Conservation (phyloP, 176 grass and related monocot species). For the Melocanna baccifera region DNA sequence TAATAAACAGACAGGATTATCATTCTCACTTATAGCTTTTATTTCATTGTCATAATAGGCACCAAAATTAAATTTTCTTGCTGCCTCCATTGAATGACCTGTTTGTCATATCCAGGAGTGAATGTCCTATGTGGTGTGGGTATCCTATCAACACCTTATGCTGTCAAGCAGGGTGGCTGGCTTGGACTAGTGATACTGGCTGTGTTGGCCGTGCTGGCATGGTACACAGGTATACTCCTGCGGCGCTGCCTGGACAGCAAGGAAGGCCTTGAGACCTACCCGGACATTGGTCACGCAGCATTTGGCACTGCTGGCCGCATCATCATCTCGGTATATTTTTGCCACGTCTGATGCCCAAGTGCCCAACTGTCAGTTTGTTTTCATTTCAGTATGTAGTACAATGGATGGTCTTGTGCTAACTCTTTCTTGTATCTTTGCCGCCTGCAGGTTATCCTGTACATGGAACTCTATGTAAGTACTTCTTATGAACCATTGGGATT, state of each 20-base stretch:
- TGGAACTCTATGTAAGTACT: slow-evolving; percentile 78
- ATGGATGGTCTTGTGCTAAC: not conserved
- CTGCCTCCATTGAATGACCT: no score
- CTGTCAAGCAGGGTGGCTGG: slow-evolving; percentile 63
- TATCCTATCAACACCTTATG: slow-evolving; percentile 67
- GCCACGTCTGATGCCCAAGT: not conserved
- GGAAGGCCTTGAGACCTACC: slow-evolving; percentile 60
- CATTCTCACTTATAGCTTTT: no score
- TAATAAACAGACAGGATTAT: no score
- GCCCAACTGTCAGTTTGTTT: not conserved
- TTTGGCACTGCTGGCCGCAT: slow-evolving; percentile 59
- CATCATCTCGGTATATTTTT: slow-evolving; percentile 43
- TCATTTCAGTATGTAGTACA: no score
- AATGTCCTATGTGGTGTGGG: slow-evolving; percentile 73
- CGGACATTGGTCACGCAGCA: slow-evolving; percentile 66
- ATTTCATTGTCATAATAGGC: no score
- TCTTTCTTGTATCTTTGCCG: not conserved
- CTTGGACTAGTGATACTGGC: slow-evolving; percentile 50
- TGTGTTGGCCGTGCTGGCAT: slow-evolving; percentile 38
- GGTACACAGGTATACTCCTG: slow-evolving; percentile 62
- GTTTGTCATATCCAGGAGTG: slow-evolving; percentile 34
- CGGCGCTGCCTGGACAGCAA: slow-evolving; percentile 63
- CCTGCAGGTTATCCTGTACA: slow-evolving; percentile 60
- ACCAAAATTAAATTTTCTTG: no score
- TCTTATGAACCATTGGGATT: not conserved